These are phyloP conservation scores for Buddleja alternifolia DNA, from an alignment of 257 asterid species.

Conservation along the genomic window DNA sequence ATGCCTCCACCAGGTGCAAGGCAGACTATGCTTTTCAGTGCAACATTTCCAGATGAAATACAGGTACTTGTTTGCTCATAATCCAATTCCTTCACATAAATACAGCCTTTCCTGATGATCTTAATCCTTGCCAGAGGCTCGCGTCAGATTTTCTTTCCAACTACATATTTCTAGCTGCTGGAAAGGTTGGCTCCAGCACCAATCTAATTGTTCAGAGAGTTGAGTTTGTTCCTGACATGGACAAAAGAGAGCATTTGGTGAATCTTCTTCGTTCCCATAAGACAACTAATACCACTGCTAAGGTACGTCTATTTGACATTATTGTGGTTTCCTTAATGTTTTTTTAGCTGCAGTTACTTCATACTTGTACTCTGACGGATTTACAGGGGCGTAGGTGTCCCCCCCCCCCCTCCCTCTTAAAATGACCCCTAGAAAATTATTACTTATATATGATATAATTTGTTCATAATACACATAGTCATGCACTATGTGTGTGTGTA, in stretches of 20 bases:
- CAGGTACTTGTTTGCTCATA: slow-evolving; percentile 35
- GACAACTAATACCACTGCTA: slow-evolving; percentile 32
- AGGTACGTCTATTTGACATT: slow-evolving; percentile 39
- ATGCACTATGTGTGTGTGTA: too few relatives aligned
- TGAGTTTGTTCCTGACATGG: slow-evolving; percentile 56
- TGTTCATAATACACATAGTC: too few relatives aligned
- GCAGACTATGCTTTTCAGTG: slow-evolving; percentile 82
- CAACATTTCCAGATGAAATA: slow-evolving; percentile 71
- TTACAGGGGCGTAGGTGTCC: too few relatives aligned
- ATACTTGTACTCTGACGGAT: too few relatives aligned
- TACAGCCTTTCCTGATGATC: not conserved
- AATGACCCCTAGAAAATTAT: too few relatives aligned
- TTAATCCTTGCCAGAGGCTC: slow-evolving; percentile 49
- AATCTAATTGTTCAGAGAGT: slow-evolving; percentile 65
- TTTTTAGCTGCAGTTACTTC: not conserved
- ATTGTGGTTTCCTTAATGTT: not conserved
- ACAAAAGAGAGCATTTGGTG: slow-evolving; percentile 48
- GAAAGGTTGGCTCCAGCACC: slow-evolving; percentile 81
- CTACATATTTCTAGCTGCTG: slow-evolving; percentile 67
- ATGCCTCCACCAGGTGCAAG: slow-evolving; percentile 73
- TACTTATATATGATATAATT: too few relatives aligned
- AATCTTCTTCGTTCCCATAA: slow-evolving; percentile 48
- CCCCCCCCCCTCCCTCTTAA: too few relatives aligned
- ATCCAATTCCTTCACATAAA: not conserved
- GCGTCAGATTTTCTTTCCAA: slow-evolving; percentile 69